Base-by-base conservation (phyloP, 1,284 basidiomycete species). In the Blastosporella zonata region DNA sequence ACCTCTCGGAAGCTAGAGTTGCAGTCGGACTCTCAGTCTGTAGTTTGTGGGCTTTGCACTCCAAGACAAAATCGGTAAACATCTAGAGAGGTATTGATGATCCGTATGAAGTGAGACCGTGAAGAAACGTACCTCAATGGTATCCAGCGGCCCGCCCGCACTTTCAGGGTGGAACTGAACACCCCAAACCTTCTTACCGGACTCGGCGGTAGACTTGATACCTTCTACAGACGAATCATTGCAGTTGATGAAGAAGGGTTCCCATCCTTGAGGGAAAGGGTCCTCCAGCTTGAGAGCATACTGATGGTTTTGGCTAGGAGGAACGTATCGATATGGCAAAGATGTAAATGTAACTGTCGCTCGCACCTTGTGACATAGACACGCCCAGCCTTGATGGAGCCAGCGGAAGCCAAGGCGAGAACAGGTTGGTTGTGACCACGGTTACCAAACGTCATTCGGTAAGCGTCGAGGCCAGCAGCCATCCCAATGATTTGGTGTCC, bases 391-490 rank as follows among this genome's bases (percentile, higher is more conserved):
- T 85, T 90, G 73, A 98, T 94, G 23, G 89, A 93, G 3, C 95
- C 93, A 6, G 90, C 82, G 31, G 83, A 87, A 28, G 93, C 91
- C 46, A 98, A 78, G 21, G 96, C 96, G 28, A 99, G 79, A 13
- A 99, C 96, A 35, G 96, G 96, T 69, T 99, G 96, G 68, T 99
- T 99, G 71, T 99, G 97, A n/a, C 96, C 96, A 61, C 96, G 89
- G 70, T 99, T 98, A 22, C 96, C 95, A 63, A 98, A 98, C 17
- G 86, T 92, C 93, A 97, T 97, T 27, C 94, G 81, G 69, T 98
- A 98, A 6, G 95, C 93, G 62, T 97, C 93, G 53, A 98, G 72
- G 36, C 97, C 97, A 17, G 94, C 95, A 13, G 96, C 96, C 74
- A 99, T 89, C 42, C 97, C 96, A 59, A 99, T 91, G 59, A 99